A percentile compares a stretch with the other conserved stretches of the same genome.
These are phyloP conservation scores for Pyrenophora teres DNA, from an alignment of 2,329 filamentous ascomycete genomes.

Conservation along the genomic window DNA sequence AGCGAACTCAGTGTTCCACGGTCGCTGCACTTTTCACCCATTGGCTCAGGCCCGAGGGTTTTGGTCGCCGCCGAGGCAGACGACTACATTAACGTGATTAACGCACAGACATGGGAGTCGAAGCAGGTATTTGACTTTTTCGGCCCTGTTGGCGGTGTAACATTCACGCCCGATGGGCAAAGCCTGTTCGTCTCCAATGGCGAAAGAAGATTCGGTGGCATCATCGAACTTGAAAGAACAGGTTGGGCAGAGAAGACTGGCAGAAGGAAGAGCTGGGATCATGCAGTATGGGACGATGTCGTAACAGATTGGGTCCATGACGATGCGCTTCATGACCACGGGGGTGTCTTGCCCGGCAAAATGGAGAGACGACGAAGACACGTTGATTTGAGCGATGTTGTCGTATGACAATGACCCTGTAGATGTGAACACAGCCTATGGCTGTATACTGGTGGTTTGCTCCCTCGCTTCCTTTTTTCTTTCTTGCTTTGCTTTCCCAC, in stretches of 20 bases:
- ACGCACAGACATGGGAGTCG: slow-evolving; percentile 65
- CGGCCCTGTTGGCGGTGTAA: slow-evolving; percentile 72
- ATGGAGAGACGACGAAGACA: slow-evolving; percentile 29
- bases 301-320: slow-evolving; percentile 34
- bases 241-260: slow-evolving; percentile 32
- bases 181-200: slow-evolving; percentile 71
- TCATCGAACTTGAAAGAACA: slow-evolving; percentile 64
- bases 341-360: slow-evolving; percentile 12
- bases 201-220: slow-evolving; percentile 68
- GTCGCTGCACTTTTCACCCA: slow-evolving; percentile 72
- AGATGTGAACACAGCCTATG: slow-evolving; percentile 24
- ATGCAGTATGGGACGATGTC: slow-evolving; percentile 11
- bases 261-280: slow-evolving; percentile 4
- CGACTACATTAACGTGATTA: slow-evolving; percentile 72
- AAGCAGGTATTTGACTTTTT: slow-evolving; percentile 76
- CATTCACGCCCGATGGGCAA: slow-evolving; percentile 68
- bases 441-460: not conserved
- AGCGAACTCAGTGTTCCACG: slow-evolving; percentile 72
- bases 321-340: slow-evolving; percentile 20
- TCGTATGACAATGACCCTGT: slow-evolving; percentile 37
- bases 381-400: slow-evolving; percentile 30
- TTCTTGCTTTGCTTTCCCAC: not conserved
- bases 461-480: not conserved
- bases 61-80: slow-evolving; percentile 77
- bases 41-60: slow-evolving; percentile 68